Percentiles rank a stretch among this genome's conserved stretches.
phyloP scores from a whole-genome alignment of 1,284 basidiomycete genomes.

The Apiotrichum gracile region DNA sequence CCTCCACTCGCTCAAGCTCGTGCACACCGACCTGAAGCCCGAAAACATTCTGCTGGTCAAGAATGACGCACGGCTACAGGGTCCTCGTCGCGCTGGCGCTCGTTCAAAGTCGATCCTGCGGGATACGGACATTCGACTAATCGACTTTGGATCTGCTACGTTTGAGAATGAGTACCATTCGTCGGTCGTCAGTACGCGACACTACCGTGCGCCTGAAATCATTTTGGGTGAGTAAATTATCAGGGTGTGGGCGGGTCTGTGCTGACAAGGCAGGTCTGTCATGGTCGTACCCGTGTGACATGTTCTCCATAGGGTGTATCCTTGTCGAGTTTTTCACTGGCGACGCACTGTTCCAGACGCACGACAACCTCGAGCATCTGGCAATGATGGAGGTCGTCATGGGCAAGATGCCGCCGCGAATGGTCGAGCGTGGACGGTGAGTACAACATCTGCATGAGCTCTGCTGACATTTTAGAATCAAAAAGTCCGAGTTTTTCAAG shows the following conservation, averaged over 20 bases:
- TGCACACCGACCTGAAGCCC: slow-evolving; percentile 98
- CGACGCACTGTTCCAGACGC: slow-evolving; percentile 95
- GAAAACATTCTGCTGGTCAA: slow-evolving; percentile 94
- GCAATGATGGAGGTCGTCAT: slow-evolving; percentile 99
- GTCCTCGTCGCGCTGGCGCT: slow-evolving; percentile 10
- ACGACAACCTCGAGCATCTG: slow-evolving; percentile 97
- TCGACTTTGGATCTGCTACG: slow-evolving; percentile 96
- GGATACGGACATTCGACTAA: slow-evolving; percentile 89
- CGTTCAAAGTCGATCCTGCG: slow-evolving; percentile 55
- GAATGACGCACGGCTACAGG: slow-evolving; percentile 57
- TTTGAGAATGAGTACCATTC: slow-evolving; percentile 99
- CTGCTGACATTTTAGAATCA: slow-evolving; percentile 50
- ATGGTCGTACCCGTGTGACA: slow-evolving; percentile 98
- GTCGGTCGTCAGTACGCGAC: slow-evolving; percentile 92
- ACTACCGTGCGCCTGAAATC: slow-evolving; percentile 98
- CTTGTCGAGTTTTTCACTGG: slow-evolving; percentile 98
- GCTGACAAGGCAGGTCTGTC: slow-evolving; percentile 64
- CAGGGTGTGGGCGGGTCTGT: neutral
- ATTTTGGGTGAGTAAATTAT: slow-evolving; percentile 68
- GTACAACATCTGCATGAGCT: slow-evolving; percentile 5
- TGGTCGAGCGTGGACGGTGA: slow-evolving; percentile 52
- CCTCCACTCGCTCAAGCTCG: slow-evolving; percentile 81
- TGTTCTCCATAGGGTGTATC: slow-evolving; percentile 97
- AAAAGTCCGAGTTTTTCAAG: slow-evolving; percentile 86
- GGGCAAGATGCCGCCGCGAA: slow-evolving; percentile 88